Evolutionary conservation across 768 basidiomycete species (phyloP).

Genomic region (Amanita exitialis): DNA sequence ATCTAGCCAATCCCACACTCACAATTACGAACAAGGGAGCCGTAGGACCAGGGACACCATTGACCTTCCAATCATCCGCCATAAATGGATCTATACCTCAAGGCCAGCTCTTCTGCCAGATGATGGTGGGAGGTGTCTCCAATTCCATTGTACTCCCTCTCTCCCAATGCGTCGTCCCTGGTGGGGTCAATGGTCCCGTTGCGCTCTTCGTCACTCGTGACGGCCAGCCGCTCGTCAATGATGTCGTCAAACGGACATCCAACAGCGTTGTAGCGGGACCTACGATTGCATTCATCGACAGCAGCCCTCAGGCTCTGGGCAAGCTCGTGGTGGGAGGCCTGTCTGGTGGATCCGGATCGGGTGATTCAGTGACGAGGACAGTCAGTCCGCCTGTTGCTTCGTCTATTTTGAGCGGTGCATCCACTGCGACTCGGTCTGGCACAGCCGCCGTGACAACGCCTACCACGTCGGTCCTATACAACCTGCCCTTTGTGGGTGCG

Average conservation of each 20-base stretch:
- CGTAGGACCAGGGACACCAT: conserved; percentile 43
- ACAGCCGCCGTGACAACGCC: conserved; percentile 10
- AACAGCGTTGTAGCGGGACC: conserved; percentile 63
- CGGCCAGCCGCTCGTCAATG: conserved; percentile 50
- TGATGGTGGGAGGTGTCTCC: conserved; percentile 55
- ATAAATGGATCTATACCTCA: conserved; percentile 36
- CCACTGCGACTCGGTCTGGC: conserved; percentile 4
- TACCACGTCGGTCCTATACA: conserved; percentile 12
- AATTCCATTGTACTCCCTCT: conserved; percentile 50
- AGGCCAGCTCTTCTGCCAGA: conserved; percentile 57
- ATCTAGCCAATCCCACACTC: conserved; percentile 47
- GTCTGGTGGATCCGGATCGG: conserved; percentile 8
- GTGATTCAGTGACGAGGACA: conserved; percentile 17
- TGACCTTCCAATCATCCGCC: conserved; percentile 51
- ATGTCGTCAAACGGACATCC: conserved; percentile 45
- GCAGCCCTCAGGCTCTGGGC: conserved; percentile 39
- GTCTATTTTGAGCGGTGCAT: conserved; percentile 21
- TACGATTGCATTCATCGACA: conserved; percentile 55
- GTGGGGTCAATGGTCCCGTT: conserved; percentile 63
- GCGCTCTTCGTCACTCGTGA: conserved; percentile 61
- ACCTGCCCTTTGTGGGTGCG: conserved; percentile 12
- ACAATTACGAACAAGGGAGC: conserved; percentile 54
- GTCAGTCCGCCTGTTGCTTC: conserved; percentile 25
- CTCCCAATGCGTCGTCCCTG: conserved; percentile 52
- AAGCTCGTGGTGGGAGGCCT: conserved; percentile 21